Conservation (phyloP, 192 early-diverging fungal genomes). For the Lunasporangiospora selenospora region DNA sequence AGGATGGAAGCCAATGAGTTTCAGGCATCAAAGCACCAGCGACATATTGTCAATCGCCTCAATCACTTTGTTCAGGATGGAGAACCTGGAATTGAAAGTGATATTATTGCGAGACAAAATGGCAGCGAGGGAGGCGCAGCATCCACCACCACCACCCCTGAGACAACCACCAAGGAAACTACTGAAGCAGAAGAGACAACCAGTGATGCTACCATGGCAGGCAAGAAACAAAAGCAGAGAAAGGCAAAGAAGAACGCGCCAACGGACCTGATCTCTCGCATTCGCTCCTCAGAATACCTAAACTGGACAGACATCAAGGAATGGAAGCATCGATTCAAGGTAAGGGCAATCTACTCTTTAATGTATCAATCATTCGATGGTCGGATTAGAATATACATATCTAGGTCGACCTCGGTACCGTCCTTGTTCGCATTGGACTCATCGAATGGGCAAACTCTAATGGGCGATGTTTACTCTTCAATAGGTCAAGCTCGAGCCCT, state of each 20-base stretch:
- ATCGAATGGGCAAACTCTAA: no score
- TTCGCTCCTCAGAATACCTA: constrained; percentile 34
- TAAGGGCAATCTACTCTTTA: constrained; percentile 2
- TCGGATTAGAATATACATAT: no score
- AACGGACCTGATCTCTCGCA: constrained; percentile 29
- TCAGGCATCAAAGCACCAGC: constrained; percentile 65
- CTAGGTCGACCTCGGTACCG: no score
- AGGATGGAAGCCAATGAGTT: constrained; percentile 66
- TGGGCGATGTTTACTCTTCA: no score
- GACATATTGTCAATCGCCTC: constrained; percentile 70
- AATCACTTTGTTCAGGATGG: constrained; percentile 60
- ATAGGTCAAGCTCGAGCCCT: constrained; percentile 65
- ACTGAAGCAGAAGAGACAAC: no score
- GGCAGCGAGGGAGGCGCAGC: constrained; percentile 27
- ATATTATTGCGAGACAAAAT: constrained; percentile 10
- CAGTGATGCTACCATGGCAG: constrained; percentile 1
- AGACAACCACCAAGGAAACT: no score
- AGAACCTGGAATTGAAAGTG: constrained; percentile 35
- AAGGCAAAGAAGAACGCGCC: constrained; percentile 30
- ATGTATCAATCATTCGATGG: no score
- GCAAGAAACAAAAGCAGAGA: constrained; percentile 45
- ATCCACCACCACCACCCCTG: no score
- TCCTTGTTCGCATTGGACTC: no score
- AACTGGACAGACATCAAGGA: constrained; percentile 14
- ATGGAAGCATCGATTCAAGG: constrained; percentile 47